Evolutionary conservation across 2,329 filamentous ascomycete species (phyloP), one percentile per base, ranked within the genome.

Genomic region (Fusarium sp.): DNA sequence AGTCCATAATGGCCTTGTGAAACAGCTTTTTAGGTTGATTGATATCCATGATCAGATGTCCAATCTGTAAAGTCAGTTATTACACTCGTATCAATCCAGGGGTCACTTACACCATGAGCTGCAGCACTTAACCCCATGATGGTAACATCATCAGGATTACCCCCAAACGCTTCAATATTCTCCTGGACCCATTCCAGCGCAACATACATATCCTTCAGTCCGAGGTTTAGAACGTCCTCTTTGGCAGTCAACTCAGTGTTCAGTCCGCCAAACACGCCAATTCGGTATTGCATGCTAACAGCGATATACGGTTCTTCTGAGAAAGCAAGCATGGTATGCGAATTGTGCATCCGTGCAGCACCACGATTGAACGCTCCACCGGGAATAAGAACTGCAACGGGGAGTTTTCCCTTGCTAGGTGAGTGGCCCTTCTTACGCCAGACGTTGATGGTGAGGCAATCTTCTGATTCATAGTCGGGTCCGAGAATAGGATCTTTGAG

Each of bases 191-290:
- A 88, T 51, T 81, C 75, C 7, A 87, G 74, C 1, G 82, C 79
- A 6, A 83, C 66, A 22, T 81, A 77, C 71, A 87, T 84, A 61
- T 88, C 85, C 42, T 80, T 80, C 13, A 87, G 74, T 0, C 87
- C 87, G 14, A 85, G 77, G 65, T 89, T 89, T 19, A 88, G 79
- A 1, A 84, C 62, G 0, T 85, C 87, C 53, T 85, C 83, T 24
- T 84, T 83, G 13, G 82, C 78, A 36, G 85, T 82, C 49, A 88
- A 75, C 31, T 77, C 75, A 9, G 82, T 87, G 13, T 85, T 84
- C 10, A 91, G 71, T 67, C 90, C 89, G 1, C 89, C 89, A 75
- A 89, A 84, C 5, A 85, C 85, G 11, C 84, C 83, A 51, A 89
- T 81, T n/a, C 87, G 75, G 24, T 78, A 78, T 68, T 83, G 81